Evolutionary conservation across 2,329 filamentous ascomycete species (phyloP), one percentile per base, ranked within the genome.

Genomic region (Madurella mycetomatis): DNA sequence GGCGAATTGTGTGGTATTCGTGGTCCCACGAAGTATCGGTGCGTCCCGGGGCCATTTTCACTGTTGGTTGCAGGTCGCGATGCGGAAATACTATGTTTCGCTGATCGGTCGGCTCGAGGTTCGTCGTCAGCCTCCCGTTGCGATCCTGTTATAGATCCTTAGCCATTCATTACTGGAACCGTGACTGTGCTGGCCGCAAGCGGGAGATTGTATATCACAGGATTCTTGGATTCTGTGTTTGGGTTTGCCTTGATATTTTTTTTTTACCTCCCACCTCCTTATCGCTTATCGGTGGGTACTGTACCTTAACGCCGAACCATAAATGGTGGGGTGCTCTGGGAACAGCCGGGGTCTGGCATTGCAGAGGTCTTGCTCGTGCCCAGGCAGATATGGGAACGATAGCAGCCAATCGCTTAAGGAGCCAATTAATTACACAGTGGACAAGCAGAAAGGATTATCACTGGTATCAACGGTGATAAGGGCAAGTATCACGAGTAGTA

Each of bases 1-100:
- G 87, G 56, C 90, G 85, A 56, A 92, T 74, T 4, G 90, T 95
- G 70, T 96, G 82, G 74, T 89, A 97, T 64, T 91, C 82, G 70
- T 89, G 85, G 62, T 90, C 83, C 92, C 92, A 96, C 69, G 83
- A 76, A 51, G 85, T 88, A 57, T 62, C 51, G 47, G 66, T 61
- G 9, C 39, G 59, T 30, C 47, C 52, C 55, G 77, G 78, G 58
- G 76, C 75, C 82, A 85, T 86, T 62, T 62, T 57, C 11, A 37
- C 34, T 37, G 54, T 42, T 39, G n/a, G 39, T 43, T 40, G 48
- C 47, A 39, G 40, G 32, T 17, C 30, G 16, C 19, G 13, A 37
- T 43, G 34, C 34, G 13, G 13, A 15, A 12, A 12, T 34, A 15
- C 11, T 46, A 34, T n/a, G 42, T 42, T 44, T 32, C 30, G 17